A percentile compares a stretch with the other conserved stretches of the same genome.
Evolutionary conservation across 805 yeast species (phyloP).

Genomic region (Wickerhamomyces chaumierensis): DNA sequence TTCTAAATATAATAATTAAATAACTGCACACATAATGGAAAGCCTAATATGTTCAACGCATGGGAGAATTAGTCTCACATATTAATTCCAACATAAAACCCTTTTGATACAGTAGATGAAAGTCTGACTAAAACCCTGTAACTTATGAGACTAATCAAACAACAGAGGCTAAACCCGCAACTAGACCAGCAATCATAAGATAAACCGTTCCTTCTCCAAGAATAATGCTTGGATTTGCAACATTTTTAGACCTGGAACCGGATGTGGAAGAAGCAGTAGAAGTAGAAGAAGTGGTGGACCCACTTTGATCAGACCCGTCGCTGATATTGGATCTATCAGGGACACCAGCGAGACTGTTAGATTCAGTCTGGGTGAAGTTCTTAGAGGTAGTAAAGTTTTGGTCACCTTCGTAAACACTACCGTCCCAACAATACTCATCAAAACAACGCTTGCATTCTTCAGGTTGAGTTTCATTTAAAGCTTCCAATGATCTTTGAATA

Average conservation of each 20-base stretch:
- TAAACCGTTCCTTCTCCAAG: neutral
- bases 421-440: conserved; percentile 62
- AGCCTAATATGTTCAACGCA: no score
- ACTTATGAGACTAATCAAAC: no score
- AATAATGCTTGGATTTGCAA: neutral
- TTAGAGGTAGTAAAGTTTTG: neutral
- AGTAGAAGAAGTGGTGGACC: conserved; percentile 1
- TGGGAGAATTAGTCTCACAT: no score
- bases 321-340: conserved; percentile 3
- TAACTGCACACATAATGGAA: no score
- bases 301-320: neutral
- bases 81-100: no score
- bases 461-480: conserved; percentile 40
- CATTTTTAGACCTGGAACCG: conserved; percentile 1
- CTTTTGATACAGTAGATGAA: no score
- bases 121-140: no score
- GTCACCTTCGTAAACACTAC: conserved; percentile 14
- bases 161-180: neutral
- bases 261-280: conserved; percentile 2
- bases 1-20: no score
- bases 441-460: conserved; percentile 63
- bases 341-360: conserved; percentile 1
- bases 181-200: neutral
- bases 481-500: conserved; percentile 62
- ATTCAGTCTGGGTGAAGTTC: neutral